phyloP scores from a whole-genome alignment of 176 grass and related monocot species.

The Alopecurus myosuroides region DNA sequence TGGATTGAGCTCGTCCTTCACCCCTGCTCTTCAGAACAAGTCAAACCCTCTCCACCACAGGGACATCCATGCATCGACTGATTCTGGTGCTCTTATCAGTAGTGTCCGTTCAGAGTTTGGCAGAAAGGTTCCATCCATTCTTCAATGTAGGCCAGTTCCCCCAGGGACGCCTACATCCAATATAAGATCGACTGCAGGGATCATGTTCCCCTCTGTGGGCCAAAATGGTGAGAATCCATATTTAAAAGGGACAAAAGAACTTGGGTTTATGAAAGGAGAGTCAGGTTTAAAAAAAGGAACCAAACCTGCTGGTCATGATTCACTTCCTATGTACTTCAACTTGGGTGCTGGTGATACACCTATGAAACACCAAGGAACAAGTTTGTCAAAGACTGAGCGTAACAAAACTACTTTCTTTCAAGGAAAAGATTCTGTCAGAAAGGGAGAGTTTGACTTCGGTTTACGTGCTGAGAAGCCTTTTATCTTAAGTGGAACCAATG shows the following conservation, averaged over 20 bases:
- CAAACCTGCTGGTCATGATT: constrained; percentile 29
- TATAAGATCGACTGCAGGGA: constrained; percentile 29
- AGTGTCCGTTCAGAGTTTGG: constrained; percentile 30
- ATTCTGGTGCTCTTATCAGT: constrained; percentile 27
- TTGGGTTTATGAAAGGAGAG: constrained; percentile 30
- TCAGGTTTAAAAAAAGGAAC: constrained; percentile 32
- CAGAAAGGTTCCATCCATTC: constrained; percentile 48
- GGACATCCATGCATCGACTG: constrained; percentile 24
- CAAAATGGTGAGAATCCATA: constrained; percentile 39
- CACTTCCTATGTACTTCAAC: constrained; percentile 36
- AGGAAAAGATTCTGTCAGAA: constrained; percentile 38
- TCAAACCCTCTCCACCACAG: constrained; percentile 8
- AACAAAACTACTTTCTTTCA: constrained; percentile 32
- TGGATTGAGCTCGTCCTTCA: constrained; percentile 23
- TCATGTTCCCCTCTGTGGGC: constrained; percentile 22
- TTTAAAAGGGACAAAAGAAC: constrained; percentile 36
- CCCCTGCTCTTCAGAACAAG: constrained; percentile 41
- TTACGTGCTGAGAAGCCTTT: constrained; percentile 38
- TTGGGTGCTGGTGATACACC: constrained; percentile 39
- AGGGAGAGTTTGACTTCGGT: constrained; percentile 37
- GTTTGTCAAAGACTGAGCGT: constrained; percentile 30
- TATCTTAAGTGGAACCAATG: constrained; percentile 25
- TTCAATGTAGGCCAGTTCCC: constrained; percentile 34
- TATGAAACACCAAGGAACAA: constrained; percentile 30
- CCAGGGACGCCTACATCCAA: constrained; percentile 30